phyloP scores from a whole-genome alignment of 1,284 basidiomycete species.

The Naganishia albida region DNA sequence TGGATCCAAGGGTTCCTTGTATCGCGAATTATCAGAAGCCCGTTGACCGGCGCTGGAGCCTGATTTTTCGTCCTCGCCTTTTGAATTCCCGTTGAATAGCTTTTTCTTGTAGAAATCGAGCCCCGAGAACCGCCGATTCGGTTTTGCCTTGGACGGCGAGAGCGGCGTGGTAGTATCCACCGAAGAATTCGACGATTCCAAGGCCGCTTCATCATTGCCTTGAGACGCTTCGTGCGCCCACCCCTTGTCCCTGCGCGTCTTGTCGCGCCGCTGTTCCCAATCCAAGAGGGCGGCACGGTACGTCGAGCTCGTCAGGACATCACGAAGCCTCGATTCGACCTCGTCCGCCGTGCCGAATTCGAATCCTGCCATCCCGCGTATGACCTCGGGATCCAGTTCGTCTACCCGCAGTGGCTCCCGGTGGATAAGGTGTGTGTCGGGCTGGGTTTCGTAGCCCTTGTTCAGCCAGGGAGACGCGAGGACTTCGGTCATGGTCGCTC shows the following conservation, averaged over 20 bases:
- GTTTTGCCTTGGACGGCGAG: constrained; percentile 11
- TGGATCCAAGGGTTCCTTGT: constrained; percentile 67
- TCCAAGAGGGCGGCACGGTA: constrained; percentile 72
- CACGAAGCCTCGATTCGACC: constrained; percentile 72
- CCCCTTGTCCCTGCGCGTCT: constrained; percentile 47
- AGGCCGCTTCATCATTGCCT: constrained; percentile 13
- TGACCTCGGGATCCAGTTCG: constrained; percentile 81
- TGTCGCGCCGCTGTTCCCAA: constrained; percentile 73
- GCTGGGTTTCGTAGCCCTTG: constrained; percentile 77
- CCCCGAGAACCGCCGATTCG: constrained; percentile 70
- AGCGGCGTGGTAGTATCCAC: constrained; percentile 7
- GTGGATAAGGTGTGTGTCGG: constrained; percentile 80
- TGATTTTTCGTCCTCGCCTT: constrained; percentile 58
- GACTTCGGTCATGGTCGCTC: constrained; percentile 85
- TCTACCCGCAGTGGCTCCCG: constrained; percentile 84
- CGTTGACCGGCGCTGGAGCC: not conserved
- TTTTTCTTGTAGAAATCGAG: constrained; percentile 94
- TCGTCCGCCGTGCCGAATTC: constrained; percentile 90
- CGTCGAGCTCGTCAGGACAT: constrained; percentile 74
- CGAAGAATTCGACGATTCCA: constrained; percentile 9
- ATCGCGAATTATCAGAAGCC: constrained; percentile 12
- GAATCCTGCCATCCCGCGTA: constrained; percentile 92
- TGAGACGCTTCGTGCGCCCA: constrained; percentile 55
- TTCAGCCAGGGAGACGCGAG: constrained; percentile 91
- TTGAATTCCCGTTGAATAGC: constrained; percentile 60